These are phyloP conservation scores for Annulohypoxylon stygium DNA, from an alignment of 495 filamentous ascomycete genomes.

Conservation along the genomic window DNA sequence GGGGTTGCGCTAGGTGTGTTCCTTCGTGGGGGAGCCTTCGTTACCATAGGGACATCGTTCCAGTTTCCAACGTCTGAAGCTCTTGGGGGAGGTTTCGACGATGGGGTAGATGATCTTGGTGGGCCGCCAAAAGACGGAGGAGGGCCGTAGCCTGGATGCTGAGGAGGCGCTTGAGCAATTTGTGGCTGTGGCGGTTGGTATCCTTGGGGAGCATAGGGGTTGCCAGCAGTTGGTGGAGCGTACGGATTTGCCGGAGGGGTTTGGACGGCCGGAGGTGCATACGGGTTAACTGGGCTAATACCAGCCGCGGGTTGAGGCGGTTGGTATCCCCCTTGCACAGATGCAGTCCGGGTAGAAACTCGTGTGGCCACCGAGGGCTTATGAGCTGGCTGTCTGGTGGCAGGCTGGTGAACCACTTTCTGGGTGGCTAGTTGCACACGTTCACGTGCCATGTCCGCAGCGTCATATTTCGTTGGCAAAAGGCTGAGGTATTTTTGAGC, in stretches of 20 bases:
- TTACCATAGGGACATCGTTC: slow-evolving; percentile 95
- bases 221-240: slow-evolving; percentile 60
- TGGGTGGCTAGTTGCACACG: slow-evolving; percentile 87
- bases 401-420: slow-evolving; percentile 64
- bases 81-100: slow-evolving; percentile 73
- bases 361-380: slow-evolving; percentile 24
- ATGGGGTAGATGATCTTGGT: slow-evolving; percentile 68
- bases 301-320: slow-evolving; percentile 53
- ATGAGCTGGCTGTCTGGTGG: slow-evolving; percentile 50
- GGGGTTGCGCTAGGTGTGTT: slow-evolving; percentile 75
- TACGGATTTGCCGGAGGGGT: slow-evolving; percentile 71
- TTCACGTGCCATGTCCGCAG: slow-evolving; percentile 87
- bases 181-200: slow-evolving; percentile 52
- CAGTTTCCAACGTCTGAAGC: slow-evolving; percentile 79
- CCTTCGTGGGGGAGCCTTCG: slow-evolving; percentile 77
- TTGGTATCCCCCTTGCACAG: slow-evolving; percentile 55
- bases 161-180: slow-evolving; percentile 33
- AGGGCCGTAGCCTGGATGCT: slow-evolving; percentile 55
- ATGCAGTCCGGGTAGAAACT: slow-evolving; percentile 33
- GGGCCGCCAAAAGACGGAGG: slow-evolving; percentile 55
- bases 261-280: slow-evolving; percentile 50
- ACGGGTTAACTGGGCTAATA: slow-evolving; percentile 50
- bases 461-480: slow-evolving; percentile 85
- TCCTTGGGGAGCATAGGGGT: slow-evolving; percentile 54
- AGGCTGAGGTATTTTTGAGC: slow-evolving; percentile 94